Percentiles rank a stretch among this genome's conserved stretches.
phyloP scores from a whole-genome alignment of 306 rosid species.

The Malus sylvestris region DNA sequence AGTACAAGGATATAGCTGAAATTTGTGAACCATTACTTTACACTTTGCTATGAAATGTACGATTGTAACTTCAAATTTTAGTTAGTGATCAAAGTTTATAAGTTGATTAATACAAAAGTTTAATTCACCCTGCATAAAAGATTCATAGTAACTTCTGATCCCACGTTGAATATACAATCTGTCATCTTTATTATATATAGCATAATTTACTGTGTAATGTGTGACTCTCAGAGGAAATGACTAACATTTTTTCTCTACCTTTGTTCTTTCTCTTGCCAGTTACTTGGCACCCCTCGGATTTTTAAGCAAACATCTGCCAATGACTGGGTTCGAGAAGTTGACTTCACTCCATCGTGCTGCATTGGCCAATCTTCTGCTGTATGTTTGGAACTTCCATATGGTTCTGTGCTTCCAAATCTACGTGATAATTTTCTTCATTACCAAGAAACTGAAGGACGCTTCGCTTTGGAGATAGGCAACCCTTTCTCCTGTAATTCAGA shows the following conservation, averaged over 20 bases:
- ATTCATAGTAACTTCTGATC: no score
- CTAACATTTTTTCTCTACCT: background rate
- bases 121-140: background rate
- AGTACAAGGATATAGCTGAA: background rate
- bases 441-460: conserved; percentile 14
- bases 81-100: background rate
- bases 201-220: background rate
- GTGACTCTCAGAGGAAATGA: background rate
- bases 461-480: background rate
- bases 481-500: background rate
- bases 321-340: conserved; percentile 26
- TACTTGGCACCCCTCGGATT: conserved; percentile 16
- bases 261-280: background rate
- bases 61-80: background rate
- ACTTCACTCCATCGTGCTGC: conserved; percentile 29
- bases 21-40: background rate
- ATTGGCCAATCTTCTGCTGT: conserved; percentile 23
- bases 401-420: conserved; percentile 18
- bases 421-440: conserved; percentile 4
- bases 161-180: background rate
- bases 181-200: background rate
- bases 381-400: conserved; percentile 21
- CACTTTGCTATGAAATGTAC: background rate
- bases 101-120: background rate
- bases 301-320: conserved; percentile 1